Percentiles rank a stretch among this genome's conserved stretches.
Evolutionary conservation across 352 stramenopile species (phyloP).

Genomic region (Pythium brachiatum): DNA sequence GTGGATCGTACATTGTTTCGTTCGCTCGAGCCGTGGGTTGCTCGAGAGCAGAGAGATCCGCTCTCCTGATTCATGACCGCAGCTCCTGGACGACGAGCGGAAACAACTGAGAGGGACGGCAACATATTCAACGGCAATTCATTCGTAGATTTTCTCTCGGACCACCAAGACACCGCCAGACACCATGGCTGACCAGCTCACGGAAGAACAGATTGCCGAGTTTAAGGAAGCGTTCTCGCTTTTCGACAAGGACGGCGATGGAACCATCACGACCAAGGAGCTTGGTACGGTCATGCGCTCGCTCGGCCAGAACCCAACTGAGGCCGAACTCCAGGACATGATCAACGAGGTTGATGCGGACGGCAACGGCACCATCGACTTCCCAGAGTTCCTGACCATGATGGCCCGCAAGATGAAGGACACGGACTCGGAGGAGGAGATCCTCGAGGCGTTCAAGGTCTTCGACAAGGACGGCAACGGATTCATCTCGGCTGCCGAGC

Average conservation of each 20-base stretch:
- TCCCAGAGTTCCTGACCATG: conserved; percentile 99
- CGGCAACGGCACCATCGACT: conserved; percentile 99
- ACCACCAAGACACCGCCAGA: conserved; percentile 18
- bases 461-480: conserved; percentile 99
- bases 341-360: conserved; percentile 99
- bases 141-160: conserved; percentile 69
- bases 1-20: conserved; percentile 30
- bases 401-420: conserved; percentile 99
- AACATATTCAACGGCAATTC: conserved; percentile 23
- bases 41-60: background rate
- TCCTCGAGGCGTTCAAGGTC: conserved; percentile 98
- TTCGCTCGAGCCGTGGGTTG: background rate
- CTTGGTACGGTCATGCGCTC: conserved; percentile 98
- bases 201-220: conserved; percentile 98
- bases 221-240: conserved; percentile 99
- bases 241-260: conserved; percentile 99
- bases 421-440: conserved; percentile 98
- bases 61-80: background rate
- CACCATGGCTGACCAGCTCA: conserved; percentile 87
- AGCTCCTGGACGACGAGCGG: background rate
- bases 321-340: conserved; percentile 98
- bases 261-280: conserved; percentile 99
- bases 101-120: background rate
- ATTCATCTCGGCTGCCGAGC: conserved; percentile 97
- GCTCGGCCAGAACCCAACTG: conserved; percentile 97